Conservation (phyloP, 306 rosid genomes). For the Acacia crassicarpa region DNA sequence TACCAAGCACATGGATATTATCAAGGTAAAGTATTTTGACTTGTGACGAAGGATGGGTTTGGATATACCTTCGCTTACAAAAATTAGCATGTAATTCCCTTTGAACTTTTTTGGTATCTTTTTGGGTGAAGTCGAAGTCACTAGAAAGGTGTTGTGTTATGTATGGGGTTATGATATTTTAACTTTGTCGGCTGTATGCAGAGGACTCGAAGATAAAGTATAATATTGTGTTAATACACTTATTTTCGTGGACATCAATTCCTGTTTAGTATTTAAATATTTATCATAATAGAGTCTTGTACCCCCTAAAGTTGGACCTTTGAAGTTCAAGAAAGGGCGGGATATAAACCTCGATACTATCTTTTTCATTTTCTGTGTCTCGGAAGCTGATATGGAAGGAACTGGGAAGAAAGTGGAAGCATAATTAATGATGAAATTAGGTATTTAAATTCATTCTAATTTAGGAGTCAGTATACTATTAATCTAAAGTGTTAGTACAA, state of each 20-base stretch:
- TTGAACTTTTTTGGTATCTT: constrained; percentile 35
- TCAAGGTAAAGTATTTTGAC: constrained; percentile 25
- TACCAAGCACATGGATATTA: neutral
- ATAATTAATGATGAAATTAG: neutral
- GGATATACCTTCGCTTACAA: constrained; percentile 31
- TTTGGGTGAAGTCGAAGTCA: constrained; percentile 25
- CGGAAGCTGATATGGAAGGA: neutral
- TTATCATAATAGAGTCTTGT: neutral
- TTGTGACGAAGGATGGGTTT: constrained; percentile 30
- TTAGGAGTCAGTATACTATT: no score
- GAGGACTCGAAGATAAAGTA: constrained; percentile 23
- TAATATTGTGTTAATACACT: constrained; percentile 28
- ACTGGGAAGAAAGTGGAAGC: neutral
- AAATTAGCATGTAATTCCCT: constrained; percentile 30
- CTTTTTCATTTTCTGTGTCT: neutral
- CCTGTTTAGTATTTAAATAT: neutral
- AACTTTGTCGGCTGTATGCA: constrained; percentile 34
- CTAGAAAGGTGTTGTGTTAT: constrained; percentile 23
- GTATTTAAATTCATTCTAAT: neutral
- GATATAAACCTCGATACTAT: neutral
- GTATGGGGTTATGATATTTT: constrained; percentile 26
- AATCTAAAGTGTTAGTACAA: neutral
- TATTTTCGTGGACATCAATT: neutral
- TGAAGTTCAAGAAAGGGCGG: neutral
- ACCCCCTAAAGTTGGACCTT: neutral